Conservation (phyloP, 2,329 filamentous ascomycete genomes). For the Nigrospora osmanthi region DNA sequence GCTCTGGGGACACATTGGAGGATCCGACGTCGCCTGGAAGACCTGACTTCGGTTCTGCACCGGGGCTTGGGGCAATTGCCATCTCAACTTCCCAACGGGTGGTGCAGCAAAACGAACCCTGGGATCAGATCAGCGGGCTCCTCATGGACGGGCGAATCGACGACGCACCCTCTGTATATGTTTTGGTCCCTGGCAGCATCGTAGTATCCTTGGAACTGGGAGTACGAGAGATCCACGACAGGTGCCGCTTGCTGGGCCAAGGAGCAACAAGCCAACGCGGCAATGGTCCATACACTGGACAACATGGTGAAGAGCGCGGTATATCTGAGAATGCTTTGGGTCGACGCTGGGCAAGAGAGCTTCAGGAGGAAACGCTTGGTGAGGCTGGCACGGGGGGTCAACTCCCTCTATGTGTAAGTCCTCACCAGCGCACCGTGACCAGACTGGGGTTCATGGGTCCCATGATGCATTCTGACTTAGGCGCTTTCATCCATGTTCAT, state of each 20-base stretch:
- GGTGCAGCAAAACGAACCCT: conserved; percentile 37
- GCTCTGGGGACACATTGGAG: conserved; percentile 25
- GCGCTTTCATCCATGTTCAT: too few relatives aligned
- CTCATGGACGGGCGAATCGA: too few relatives aligned
- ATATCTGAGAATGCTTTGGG: too few relatives aligned
- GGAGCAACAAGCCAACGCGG: neutral
- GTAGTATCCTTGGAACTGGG: conserved; percentile 32
- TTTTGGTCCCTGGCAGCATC: conserved; percentile 30
- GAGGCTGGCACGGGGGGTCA: too few relatives aligned
- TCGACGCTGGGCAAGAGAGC: too few relatives aligned
- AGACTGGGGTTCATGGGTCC: too few relatives aligned
- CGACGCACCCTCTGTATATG: conserved; percentile 33
- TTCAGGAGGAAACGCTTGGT: too few relatives aligned
- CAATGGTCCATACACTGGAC: neutral
- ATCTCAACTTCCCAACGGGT: conserved; percentile 33
- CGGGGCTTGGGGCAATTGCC: conserved; percentile 29
- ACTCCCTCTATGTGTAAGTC: too few relatives aligned
- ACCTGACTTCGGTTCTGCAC: conserved; percentile 18
- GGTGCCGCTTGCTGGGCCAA: neutral
- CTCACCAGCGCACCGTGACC: too few relatives aligned
- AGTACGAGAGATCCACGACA: conserved; percentile 35
- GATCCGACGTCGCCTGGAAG: conserved; percentile 20
- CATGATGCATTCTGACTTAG: too few relatives aligned
- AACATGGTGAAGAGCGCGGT: too few relatives aligned
- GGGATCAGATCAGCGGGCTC: neutral